These are phyloP conservation scores for Dactylonectria macrodidyma DNA, from an alignment of 2,329 filamentous ascomycete species.

Conservation along the genomic window DNA sequence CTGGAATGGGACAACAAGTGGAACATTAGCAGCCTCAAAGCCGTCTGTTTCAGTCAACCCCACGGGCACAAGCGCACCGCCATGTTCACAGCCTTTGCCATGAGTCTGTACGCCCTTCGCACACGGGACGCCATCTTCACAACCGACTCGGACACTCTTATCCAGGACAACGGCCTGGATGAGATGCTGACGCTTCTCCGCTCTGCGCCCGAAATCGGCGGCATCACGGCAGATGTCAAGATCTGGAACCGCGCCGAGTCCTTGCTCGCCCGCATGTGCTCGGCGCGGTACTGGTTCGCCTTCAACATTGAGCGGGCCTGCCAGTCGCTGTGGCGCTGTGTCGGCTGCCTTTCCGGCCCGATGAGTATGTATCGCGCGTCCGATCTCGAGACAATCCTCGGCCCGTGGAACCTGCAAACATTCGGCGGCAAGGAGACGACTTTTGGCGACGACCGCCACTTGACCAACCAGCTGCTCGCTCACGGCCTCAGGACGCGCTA, in stretches of 20 bases:
- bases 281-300: slow-evolving; percentile 33
- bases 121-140: slow-evolving; percentile 33
- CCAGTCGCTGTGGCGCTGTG: slow-evolving; percentile 34
- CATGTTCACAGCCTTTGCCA: slow-evolving; percentile 35
- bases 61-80: slow-evolving; percentile 30
- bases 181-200: slow-evolving; percentile 33
- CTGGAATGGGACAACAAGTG: slow-evolving; percentile 30
- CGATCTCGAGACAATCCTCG: slow-evolving; percentile 31
- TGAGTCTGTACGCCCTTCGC: slow-evolving; percentile 26
- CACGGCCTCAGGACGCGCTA: slow-evolving; percentile 31
- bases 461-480: slow-evolving; percentile 32
- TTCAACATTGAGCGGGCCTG: slow-evolving; percentile 35
- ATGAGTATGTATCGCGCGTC: slow-evolving; percentile 35
- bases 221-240: slow-evolving; percentile 34
- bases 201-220: slow-evolving; percentile 26
- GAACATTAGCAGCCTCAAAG: slow-evolving; percentile 30
- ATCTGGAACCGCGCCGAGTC: slow-evolving; percentile 35
- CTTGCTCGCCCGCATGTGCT: slow-evolving; percentile 30
- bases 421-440: slow-evolving; percentile 33
- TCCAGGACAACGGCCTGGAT: slow-evolving; percentile 26
- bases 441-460: slow-evolving; percentile 32
- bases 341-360: slow-evolving; percentile 31
- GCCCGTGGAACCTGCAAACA: slow-evolving; percentile 33
- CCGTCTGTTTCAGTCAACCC: slow-evolving; percentile 16
- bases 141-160: slow-evolving; percentile 30